Conservation (phyloP, 2,329 filamentous ascomycete genomes). For the Colletotrichum karsti region DNA sequence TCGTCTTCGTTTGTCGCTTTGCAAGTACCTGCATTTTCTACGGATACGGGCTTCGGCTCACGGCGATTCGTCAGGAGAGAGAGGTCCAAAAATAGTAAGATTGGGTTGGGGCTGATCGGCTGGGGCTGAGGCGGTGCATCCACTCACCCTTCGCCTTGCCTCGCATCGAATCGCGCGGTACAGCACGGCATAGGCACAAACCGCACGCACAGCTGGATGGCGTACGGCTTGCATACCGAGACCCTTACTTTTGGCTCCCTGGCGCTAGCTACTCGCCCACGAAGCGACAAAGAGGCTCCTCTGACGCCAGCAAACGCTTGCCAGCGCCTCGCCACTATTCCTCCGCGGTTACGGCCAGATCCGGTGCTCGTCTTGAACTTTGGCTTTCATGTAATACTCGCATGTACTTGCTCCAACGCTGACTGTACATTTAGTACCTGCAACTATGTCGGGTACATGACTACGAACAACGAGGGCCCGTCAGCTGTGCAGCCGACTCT, state of each 20-base stretch:
- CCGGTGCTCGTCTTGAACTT: background rate
- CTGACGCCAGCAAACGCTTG: background rate
- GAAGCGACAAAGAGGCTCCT: background rate
- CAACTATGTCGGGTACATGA: background rate
- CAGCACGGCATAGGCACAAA: background rate
- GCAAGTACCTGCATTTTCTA: no score
- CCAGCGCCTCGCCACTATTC: background rate
- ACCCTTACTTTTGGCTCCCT: background rate
- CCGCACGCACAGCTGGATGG: no score
- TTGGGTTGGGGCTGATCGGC: slow-evolving; percentile 30
- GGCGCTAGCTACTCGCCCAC: background rate
- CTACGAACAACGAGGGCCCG: background rate
- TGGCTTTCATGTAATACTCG: no score
- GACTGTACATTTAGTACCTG: background rate
- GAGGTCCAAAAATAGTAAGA: slow-evolving; percentile 31
- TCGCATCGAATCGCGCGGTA: background rate
- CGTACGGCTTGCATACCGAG: background rate
- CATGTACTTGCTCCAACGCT: slow-evolving; percentile 12
- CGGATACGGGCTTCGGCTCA: slow-evolving; percentile 8
- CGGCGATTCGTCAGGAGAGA: slow-evolving; percentile 12
- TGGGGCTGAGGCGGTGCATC: slow-evolving; percentile 29
- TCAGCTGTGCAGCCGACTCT: background rate
- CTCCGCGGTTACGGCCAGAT: slow-evolving; percentile 18
- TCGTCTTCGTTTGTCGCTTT: background rate
- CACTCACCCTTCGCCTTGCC: slow-evolving; percentile 7